Evolutionary conservation across 257 asterid genomes (phyloP).

Genomic region (Solanum bukasovii): DNA sequence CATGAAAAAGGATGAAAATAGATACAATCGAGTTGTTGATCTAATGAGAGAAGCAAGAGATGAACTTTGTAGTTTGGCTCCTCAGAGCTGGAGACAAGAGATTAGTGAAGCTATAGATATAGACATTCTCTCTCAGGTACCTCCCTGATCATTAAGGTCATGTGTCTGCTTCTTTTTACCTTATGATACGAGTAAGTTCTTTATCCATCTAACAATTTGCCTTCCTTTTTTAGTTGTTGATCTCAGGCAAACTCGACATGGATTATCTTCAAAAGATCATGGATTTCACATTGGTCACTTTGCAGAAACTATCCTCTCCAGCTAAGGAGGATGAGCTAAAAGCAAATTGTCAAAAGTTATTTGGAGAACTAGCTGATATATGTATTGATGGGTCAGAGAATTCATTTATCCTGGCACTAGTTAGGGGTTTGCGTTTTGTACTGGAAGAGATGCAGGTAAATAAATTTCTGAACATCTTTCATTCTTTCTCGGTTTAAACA

Average conservation of each 20-base stretch:
- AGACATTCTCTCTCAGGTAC: constrained; percentile 74
- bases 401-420: constrained; percentile 37
- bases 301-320: constrained; percentile 81
- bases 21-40: constrained; percentile 52
- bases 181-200: not conserved
- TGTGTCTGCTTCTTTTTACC: not conserved
- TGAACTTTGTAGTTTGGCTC: constrained; percentile 68
- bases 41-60: constrained; percentile 80
- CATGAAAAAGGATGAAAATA: constrained; percentile 52
- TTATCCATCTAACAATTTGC: not conserved
- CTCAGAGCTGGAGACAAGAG: constrained; percentile 76
- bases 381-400: constrained; percentile 29
- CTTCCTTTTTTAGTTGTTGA: constrained; percentile 37
- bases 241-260: constrained; percentile 53
- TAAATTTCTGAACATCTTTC: not conserved
- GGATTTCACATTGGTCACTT: constrained; percentile 51
- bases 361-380: constrained; percentile 49
- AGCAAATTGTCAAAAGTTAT: constrained; percentile 37
- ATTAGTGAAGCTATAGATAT: constrained; percentile 62
- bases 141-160: not conserved
- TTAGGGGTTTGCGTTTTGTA: constrained; percentile 79
- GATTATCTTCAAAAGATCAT: constrained; percentile 62
- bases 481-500: not conserved
- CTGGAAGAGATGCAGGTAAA: constrained; percentile 82
- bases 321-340: constrained; percentile 59